Percentiles rank a stretch among this genome's conserved stretches.
Conservation (phyloP, 2,329 filamentous ascomycete genomes). For the Fusarium sp. region DNA sequence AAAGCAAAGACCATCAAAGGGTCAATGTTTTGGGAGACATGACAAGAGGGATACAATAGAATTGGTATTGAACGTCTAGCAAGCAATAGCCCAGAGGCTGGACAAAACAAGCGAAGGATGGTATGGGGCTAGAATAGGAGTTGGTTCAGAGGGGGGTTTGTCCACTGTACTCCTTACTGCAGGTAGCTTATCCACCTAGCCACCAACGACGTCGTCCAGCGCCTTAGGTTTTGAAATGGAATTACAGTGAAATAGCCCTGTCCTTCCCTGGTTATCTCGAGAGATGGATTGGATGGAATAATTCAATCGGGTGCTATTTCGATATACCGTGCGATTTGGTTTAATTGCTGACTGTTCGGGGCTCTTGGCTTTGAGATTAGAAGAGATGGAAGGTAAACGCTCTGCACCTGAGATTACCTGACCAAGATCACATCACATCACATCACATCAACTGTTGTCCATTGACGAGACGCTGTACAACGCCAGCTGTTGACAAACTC, state of each 20-base stretch:
- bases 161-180: not conserved
- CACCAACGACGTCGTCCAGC: slow-evolving; percentile 29
- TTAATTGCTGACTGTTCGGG: slow-evolving; percentile 20
- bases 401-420: slow-evolving; percentile 12
- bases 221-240: slow-evolving; percentile 13
- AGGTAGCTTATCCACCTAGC: slow-evolving; percentile 22
- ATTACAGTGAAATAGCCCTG: slow-evolving; percentile 24
- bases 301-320: slow-evolving; percentile 18
- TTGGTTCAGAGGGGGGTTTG: not conserved
- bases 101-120: slow-evolving; percentile 9
- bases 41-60: slow-evolving; percentile 22
- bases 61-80: slow-evolving; percentile 3
- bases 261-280: slow-evolving; percentile 16
- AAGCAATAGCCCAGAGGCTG: slow-evolving; percentile 2
- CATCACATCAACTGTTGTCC: slow-evolving; percentile 10
- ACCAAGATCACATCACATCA: slow-evolving; percentile 21
- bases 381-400: not conserved
- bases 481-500: slow-evolving; percentile 1
- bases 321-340: slow-evolving; percentile 31
- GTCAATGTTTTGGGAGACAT: slow-evolving; percentile 21
- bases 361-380: not conserved
- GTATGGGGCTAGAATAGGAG: slow-evolving; percentile 24
- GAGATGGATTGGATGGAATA: slow-evolving; percentile 21
- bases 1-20: slow-evolving; percentile 17
- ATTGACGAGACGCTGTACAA: slow-evolving; percentile 17